A percentile compares a stretch with the other conserved stretches of the same genome.
Conservation (phyloP, 306 rosid genomes). For the Ormosia semicastrata region DNA sequence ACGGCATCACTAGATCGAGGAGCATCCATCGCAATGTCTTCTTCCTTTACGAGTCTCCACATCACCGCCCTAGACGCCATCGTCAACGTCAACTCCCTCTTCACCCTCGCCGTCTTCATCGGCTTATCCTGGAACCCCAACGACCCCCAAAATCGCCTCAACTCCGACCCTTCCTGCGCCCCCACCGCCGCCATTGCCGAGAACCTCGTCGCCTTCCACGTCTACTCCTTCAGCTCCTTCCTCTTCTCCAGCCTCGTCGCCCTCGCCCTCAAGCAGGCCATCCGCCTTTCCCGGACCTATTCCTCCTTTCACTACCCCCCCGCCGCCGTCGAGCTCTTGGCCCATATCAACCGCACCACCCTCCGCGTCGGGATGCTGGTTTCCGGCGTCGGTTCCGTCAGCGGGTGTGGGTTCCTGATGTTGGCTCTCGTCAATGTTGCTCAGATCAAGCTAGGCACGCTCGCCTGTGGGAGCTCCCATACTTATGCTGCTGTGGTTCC, state of each 20-base stretch:
- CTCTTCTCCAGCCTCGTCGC: constrained; percentile 97
- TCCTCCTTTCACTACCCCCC: constrained; percentile 42
- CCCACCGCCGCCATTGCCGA: constrained; percentile 61
- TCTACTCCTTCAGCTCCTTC: constrained; percentile 95
- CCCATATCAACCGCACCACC: constrained; percentile 48
- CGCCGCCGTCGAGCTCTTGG: constrained; percentile 46
- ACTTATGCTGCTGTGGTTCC: constrained; percentile 65
- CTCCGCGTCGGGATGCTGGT: constrained; percentile 79
- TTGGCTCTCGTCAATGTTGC: constrained; percentile 70
- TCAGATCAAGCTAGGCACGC: constrained; percentile 89
- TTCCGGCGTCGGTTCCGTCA: constrained; percentile 70
- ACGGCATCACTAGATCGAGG: not conserved
- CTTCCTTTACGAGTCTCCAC: constrained; percentile 66
- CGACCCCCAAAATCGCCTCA: constrained; percentile 61
- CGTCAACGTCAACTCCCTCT: constrained; percentile 83
- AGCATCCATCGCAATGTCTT: constrained; percentile 35
- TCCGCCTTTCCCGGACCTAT: constrained; percentile 59
- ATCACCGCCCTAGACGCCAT: constrained; percentile 78
- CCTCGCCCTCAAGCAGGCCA: constrained; percentile 76
- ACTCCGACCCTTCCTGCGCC: constrained; percentile 34
- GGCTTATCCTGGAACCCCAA: constrained; percentile 76
- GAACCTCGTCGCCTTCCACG: constrained; percentile 81
- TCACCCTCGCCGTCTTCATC: constrained; percentile 85
- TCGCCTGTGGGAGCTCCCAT: constrained; percentile 62
- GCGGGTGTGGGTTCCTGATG: constrained; percentile 70